Evolutionary conservation across 805 yeast genomes (phyloP).

Genomic region (Teunomyces atbi): DNA sequence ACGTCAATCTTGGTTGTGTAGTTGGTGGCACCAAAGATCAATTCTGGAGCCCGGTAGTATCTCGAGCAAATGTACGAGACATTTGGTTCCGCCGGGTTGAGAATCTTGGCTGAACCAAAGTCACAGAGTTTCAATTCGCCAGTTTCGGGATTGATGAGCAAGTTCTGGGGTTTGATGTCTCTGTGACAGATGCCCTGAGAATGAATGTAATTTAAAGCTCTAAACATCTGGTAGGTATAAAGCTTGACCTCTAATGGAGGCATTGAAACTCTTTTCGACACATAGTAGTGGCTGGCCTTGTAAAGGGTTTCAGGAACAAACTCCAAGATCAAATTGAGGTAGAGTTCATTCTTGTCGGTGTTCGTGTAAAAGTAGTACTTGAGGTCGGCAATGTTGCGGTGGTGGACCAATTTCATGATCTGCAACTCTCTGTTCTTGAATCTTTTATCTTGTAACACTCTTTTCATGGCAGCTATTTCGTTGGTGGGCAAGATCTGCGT

Average conservation of each 20-base stretch:
- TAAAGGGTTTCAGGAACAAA: constrained; percentile 95
- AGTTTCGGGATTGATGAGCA: constrained; percentile 79
- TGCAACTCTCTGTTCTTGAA: constrained; percentile 94
- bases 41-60: constrained; percentile 96
- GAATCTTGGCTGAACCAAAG: constrained; percentile 91
- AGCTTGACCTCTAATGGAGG: constrained; percentile 86
- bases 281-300: constrained; percentile 83
- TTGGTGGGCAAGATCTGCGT: constrained; percentile 73
- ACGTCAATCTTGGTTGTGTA: constrained; percentile 95
- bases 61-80: constrained; percentile 96
- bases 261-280: constrained; percentile 72
- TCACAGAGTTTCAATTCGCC: constrained; percentile 92
- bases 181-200: constrained; percentile 83
- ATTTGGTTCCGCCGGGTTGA: constrained; percentile 88
- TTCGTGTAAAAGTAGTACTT: constrained; percentile 81
- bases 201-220: constrained; percentile 80
- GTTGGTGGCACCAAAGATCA: constrained; percentile 94
- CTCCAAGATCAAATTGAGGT: constrained; percentile 85
- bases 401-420: constrained; percentile 87
- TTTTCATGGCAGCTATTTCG: constrained; percentile 86
- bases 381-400: constrained; percentile 83
- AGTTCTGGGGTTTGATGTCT: constrained; percentile 88
- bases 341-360: constrained; percentile 72
- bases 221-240: constrained; percentile 72
- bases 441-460: constrained; percentile 93